Percentiles rank a stretch among this genome's conserved stretches.
Evolutionary conservation across 2,329 filamentous ascomycete species (phyloP).

Genomic region (Pleomassaria siparia): DNA sequence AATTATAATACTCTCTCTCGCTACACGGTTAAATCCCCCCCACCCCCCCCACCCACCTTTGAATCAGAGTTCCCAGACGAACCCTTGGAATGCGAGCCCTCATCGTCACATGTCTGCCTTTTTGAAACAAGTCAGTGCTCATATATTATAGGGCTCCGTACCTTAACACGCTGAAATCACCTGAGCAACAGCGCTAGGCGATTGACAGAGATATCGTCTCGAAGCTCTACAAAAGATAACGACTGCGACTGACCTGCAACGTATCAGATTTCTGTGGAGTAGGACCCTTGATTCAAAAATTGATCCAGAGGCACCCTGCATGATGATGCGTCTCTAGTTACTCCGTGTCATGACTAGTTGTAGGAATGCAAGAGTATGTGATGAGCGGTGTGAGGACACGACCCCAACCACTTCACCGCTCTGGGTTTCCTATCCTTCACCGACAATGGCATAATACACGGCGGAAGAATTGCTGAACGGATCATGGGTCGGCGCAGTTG

Average conservation of each 20-base stretch:
- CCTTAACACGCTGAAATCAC: no score
- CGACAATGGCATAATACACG: background rate
- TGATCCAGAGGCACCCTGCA: background rate
- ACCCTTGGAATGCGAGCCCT: no score
- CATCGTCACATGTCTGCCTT: no score
- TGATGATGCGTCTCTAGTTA: background rate
- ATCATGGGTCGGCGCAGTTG: background rate
- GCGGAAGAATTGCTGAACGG: background rate
- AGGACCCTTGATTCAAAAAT: background rate
- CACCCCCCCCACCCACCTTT: no score
- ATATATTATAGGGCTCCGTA: no score
- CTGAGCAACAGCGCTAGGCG: background rate
- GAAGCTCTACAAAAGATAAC: background rate
- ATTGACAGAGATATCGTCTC: background rate
- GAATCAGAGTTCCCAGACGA: no score
- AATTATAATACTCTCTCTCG: no score
- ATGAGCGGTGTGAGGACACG: background rate
- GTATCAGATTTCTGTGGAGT: background rate
- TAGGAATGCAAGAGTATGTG: background rate
- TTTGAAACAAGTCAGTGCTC: no score
- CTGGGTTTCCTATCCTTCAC: background rate
- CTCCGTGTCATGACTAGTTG: background rate
- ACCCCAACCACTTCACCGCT: background rate
- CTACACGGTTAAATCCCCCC: background rate
- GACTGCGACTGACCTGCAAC: background rate